Evolutionary conservation across 2,329 filamentous ascomycete species (phyloP).

Genomic region (Penicillium sp.): DNA sequence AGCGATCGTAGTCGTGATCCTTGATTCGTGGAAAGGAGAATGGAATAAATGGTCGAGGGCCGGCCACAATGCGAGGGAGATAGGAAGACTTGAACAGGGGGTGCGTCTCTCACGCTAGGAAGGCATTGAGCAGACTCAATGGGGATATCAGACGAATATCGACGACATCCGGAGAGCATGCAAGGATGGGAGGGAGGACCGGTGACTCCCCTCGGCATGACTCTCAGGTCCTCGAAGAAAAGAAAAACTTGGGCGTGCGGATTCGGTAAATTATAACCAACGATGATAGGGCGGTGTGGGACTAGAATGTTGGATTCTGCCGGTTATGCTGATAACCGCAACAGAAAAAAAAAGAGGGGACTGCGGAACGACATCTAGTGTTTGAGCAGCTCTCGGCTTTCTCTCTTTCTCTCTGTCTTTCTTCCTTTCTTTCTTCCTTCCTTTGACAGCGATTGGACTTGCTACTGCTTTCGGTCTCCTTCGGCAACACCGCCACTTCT

Average conservation of each 20-base stretch:
- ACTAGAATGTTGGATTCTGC: neutral
- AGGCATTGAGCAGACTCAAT: conserved; percentile 11
- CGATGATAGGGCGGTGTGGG: conserved; percentile 14
- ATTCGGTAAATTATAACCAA: neutral
- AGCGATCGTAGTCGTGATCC: too few species aligned
- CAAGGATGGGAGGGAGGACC: conserved; percentile 9
- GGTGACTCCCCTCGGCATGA: conserved; percentile 10
- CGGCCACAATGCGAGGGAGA: neutral
- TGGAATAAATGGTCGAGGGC: too few species aligned
- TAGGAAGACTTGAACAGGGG: conserved; percentile 7
- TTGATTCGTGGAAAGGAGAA: too few species aligned
- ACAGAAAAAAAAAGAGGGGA: conserved; percentile 16
- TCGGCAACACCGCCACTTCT: too few species aligned
- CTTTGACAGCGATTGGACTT: neutral
- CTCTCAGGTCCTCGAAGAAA: conserved; percentile 1
- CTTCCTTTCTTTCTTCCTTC: neutral
- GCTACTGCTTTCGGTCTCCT: too few species aligned
- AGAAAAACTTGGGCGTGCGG: too few species aligned
- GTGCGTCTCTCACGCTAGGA: conserved; percentile 19
- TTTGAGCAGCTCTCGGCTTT: neutral
- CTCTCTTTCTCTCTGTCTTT: neutral
- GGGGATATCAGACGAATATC: too few species aligned
- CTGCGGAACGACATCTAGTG: neutral
- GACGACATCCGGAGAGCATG: conserved; percentile 1
- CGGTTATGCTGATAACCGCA: conserved; percentile 12